A percentile compares a stretch with the other conserved stretches of the same genome.
Conservation (phyloP, 257 asterid genomes). For the Solanum etuberosum region DNA sequence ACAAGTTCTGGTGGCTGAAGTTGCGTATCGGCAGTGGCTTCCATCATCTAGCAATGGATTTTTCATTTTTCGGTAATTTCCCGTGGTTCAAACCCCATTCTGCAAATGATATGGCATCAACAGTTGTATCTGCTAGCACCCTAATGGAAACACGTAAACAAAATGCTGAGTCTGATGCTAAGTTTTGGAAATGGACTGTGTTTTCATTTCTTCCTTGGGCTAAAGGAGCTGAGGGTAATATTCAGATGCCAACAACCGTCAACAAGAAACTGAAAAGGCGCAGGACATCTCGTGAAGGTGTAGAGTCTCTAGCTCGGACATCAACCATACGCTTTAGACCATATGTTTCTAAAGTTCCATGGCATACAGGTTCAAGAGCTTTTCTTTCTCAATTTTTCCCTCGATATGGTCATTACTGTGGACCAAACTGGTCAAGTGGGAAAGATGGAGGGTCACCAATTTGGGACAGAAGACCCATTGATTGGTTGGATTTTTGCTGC, state of each 20-base stretch:
- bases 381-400: slow-evolving; percentile 80
- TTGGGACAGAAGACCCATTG: slow-evolving; percentile 93
- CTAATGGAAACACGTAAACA: slow-evolving; percentile 23
- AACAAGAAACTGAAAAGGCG: slow-evolving; percentile 53
- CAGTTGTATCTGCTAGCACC: slow-evolving; percentile 21
- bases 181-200: slow-evolving; percentile 45
- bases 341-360: slow-evolving; percentile 80
- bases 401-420: slow-evolving; percentile 86
- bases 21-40: not conserved
- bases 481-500: slow-evolving; percentile 95
- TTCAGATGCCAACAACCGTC: slow-evolving; percentile 69
- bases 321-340: slow-evolving; percentile 74
- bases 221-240: slow-evolving; percentile 26
- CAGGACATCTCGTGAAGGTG: slow-evolving; percentile 21
- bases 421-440: slow-evolving; percentile 98
- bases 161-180: slow-evolving; percentile 18
- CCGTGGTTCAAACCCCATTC: slow-evolving; percentile 41
- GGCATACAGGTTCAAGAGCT: slow-evolving; percentile 92
- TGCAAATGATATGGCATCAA: slow-evolving; percentile 35
- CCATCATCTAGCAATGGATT: slow-evolving; percentile 23
- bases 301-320: slow-evolving; percentile 21
- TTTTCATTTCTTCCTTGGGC: slow-evolving; percentile 55
- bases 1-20: slow-evolving; percentile 1
- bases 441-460: slow-evolving; percentile 68
- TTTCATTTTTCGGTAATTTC: slow-evolving; percentile 31